phyloP scores from a whole-genome alignment of 495 filamentous ascomycete genomes.

The Xylaria intraflava region DNA sequence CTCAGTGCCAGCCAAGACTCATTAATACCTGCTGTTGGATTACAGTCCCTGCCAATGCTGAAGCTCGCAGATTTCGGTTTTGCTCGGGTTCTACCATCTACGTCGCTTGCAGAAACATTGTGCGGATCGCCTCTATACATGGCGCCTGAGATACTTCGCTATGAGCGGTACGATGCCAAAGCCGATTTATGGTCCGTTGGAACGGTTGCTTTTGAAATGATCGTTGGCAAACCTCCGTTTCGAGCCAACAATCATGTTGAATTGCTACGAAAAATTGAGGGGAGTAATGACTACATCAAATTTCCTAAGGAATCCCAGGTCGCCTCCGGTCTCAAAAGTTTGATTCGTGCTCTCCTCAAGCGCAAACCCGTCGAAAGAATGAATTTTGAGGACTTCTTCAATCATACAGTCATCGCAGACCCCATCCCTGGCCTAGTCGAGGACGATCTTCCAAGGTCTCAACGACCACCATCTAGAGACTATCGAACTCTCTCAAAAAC shows the following conservation, averaged over 20 bases:
- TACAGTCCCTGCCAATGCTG: constrained; percentile 86
- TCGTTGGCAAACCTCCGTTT: constrained; percentile 84
- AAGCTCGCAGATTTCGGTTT: constrained; percentile 99
- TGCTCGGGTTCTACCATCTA: constrained; percentile 79
- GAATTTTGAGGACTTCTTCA: constrained; percentile 77
- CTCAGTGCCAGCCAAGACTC: constrained; percentile 65
- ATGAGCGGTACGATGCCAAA: constrained; percentile 95
- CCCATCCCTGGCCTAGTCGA: constrained; percentile 77
- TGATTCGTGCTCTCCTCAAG: constrained; percentile 76
- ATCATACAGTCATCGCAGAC: constrained; percentile 61
- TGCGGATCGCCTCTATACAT: constrained; percentile 99
- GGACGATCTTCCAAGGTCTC: constrained; percentile 57
- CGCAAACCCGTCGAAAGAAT: constrained; percentile 77
- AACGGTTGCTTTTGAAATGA: constrained; percentile 92
- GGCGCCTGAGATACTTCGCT: constrained; percentile 95
- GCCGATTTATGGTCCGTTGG: constrained; percentile 97
- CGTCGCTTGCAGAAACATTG: constrained; percentile 87
- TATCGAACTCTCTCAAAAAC: constrained; percentile 18
- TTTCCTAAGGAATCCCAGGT: constrained; percentile 68
- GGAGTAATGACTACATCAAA: constrained; percentile 70
- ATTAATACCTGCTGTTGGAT: constrained; percentile 68
- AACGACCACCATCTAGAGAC: constrained; percentile 20
- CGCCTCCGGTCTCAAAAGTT: constrained; percentile 71
- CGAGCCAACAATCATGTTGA: constrained; percentile 91
- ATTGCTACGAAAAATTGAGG: constrained; percentile 83